Evolutionary conservation across 352 stramenopile species (phyloP).

Genomic region (Phytophthora foliorum): DNA sequence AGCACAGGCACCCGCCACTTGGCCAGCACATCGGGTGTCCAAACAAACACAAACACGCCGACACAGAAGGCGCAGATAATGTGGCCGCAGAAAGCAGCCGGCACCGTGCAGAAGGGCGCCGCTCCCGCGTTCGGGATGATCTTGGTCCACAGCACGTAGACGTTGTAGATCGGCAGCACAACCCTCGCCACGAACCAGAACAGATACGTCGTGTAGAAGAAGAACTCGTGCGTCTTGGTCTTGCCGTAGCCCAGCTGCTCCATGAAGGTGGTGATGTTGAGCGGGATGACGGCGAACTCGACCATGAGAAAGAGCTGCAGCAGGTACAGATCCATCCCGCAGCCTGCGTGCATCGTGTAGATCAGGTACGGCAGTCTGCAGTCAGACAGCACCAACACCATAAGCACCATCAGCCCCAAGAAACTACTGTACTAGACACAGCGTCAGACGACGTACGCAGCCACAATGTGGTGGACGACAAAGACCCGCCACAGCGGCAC

Average conservation of each 20-base stretch:
- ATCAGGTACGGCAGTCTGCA: constrained; percentile 82
- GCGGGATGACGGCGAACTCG: constrained; percentile 84
- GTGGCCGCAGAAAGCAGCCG: constrained; percentile 77
- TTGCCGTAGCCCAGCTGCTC: constrained; percentile 83
- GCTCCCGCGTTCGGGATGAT: constrained; percentile 63
- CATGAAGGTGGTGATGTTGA: constrained; percentile 86
- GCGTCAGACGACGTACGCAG: constrained; percentile 62
- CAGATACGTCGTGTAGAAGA: constrained; percentile 83
- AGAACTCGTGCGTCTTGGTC: constrained; percentile 60
- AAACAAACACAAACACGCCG: constrained; percentile 85
- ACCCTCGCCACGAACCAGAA: constrained; percentile 83
- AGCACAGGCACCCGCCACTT: constrained; percentile 75
- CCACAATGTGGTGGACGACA: constrained; percentile 82
- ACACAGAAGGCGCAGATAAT: constrained; percentile 86
- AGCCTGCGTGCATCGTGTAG: constrained; percentile 83
- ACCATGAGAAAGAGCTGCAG: constrained; percentile 86
- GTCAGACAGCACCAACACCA: not conserved
- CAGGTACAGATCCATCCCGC: constrained; percentile 80
- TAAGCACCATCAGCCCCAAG: not conserved
- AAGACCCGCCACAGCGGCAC: constrained; percentile 85
- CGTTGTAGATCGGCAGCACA: constrained; percentile 80
- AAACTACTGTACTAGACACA: not conserved
- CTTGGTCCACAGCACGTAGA: constrained; percentile 81
- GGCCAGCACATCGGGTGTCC: constrained; percentile 83
- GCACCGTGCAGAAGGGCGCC: constrained; percentile 68